Percentiles rank a stretch among this genome's conserved stretches.
Evolutionary conservation across 2,329 filamentous ascomycete genomes (phyloP).

Genomic region (Hymenoscyphus scutula): DNA sequence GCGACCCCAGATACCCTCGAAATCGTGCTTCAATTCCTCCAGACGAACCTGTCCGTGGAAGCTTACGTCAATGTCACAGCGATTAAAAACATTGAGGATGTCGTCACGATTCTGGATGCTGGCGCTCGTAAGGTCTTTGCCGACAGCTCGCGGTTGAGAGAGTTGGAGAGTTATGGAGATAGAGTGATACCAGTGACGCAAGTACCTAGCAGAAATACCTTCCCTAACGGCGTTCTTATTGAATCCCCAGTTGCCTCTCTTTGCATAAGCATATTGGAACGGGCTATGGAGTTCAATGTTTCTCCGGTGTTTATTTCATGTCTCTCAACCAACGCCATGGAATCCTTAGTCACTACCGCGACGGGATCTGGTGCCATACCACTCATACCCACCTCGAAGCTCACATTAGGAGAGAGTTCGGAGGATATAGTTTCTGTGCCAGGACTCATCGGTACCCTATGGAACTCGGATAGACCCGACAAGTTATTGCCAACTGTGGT

Average conservation of each 20-base stretch:
- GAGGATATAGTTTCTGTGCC: conserved; percentile 61
- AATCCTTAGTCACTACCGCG: conserved; percentile 26
- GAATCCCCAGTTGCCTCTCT: conserved; percentile 42
- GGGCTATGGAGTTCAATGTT: conserved; percentile 27
- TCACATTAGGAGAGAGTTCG: conserved; percentile 66
- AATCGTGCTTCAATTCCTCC: conserved; percentile 42
- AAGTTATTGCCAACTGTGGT: conserved; percentile 87
- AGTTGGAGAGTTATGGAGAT: conserved; percentile 54
- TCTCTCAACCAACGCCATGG: conserved; percentile 18
- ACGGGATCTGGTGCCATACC: conserved; percentile 54
- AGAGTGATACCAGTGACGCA: conserved; percentile 51
- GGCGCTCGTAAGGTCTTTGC: conserved; percentile 87
- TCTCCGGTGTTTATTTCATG: conserved; percentile 33
- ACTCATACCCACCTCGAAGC: conserved; percentile 66
- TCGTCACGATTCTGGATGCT: conserved; percentile 77
- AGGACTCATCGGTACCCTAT: conserved; percentile 69
- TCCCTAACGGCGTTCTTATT: conserved; percentile 36
- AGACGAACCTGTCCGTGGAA: conserved; percentile 50
- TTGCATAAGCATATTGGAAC: conserved; percentile 33
- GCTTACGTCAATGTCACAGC: conserved; percentile 75
- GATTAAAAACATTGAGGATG: conserved; percentile 66
- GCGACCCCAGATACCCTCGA: conserved; percentile 39
- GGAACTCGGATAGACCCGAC: conserved; percentile 78
- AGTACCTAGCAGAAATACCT: conserved; percentile 11
- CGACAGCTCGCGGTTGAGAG: conserved; percentile 62